Conservation (phyloP, 2,329 filamentous ascomycete genomes). For the Malbranchea zuffiana region DNA sequence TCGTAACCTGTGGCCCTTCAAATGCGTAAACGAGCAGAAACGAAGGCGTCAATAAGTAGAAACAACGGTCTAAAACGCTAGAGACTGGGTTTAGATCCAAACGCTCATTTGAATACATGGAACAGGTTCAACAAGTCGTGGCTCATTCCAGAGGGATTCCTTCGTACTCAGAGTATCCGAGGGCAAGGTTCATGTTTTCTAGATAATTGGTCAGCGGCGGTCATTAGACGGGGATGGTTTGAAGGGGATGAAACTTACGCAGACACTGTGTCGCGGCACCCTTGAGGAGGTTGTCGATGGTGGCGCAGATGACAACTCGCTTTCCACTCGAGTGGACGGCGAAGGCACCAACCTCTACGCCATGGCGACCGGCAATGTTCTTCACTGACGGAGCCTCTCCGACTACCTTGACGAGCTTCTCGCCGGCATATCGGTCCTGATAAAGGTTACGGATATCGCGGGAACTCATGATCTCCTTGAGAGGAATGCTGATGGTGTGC, state of each 20-base stretch:
- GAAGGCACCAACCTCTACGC: constrained; percentile 88
- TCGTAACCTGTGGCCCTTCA: no score
- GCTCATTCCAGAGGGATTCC: constrained; percentile 57
- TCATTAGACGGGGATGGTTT: constrained; percentile 3
- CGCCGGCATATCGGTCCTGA: constrained; percentile 90
- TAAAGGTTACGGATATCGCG: constrained; percentile 89
- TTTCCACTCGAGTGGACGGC: constrained; percentile 83
- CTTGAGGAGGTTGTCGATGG: constrained; percentile 89
- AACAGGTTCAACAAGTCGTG: neutral
- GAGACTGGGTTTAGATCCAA: constrained; percentile 3
- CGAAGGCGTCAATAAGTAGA: no score
- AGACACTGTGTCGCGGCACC: constrained; percentile 86
- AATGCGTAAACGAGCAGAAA: no score
- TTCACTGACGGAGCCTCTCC: constrained; percentile 82
- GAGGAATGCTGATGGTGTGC: constrained; percentile 80
- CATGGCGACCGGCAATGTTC: constrained; percentile 71
- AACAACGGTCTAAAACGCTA: no score
- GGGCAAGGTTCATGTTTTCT: constrained; percentile 91
- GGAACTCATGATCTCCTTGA: constrained; percentile 75
- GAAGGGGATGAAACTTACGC: constrained; percentile 48
- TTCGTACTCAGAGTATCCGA: constrained; percentile 80
- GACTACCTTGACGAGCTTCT: constrained; percentile 86
- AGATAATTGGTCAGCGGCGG: constrained; percentile 9
- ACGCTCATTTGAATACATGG: neutral
- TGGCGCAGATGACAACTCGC: constrained; percentile 86